phyloP scores from a whole-genome alignment of 306 rosid genomes.

The Morella rubra region DNA sequence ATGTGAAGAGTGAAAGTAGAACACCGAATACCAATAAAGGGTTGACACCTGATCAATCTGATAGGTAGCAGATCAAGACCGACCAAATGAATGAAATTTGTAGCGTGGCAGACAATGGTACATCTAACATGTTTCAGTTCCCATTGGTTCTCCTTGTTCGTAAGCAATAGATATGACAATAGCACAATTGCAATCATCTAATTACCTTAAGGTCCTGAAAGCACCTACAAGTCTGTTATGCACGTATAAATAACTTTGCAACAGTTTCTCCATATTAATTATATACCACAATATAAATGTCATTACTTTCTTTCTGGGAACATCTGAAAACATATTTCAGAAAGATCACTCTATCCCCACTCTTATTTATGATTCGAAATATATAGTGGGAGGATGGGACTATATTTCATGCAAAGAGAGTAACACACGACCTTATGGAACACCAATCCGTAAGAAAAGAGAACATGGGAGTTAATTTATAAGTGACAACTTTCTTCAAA shows the following conservation, averaged over 20 bases:
- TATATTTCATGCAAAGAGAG: background rate
- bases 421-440: background rate
- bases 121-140: background rate
- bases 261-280: background rate
- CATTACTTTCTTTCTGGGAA: background rate
- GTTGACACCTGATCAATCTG: constrained; percentile 9
- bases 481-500: too few relatives aligned
- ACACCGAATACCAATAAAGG: constrained; percentile 12
- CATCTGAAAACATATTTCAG: background rate
- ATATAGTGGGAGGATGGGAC: background rate
- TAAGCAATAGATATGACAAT: background rate
- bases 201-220: background rate
- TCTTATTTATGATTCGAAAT: too few relatives aligned
- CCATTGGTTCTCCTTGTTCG: background rate
- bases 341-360: background rate
- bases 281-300: background rate
- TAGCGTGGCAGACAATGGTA: background rate
- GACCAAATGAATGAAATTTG: constrained; percentile 3
- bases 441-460: background rate
- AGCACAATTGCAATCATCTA: background rate
- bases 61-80: constrained; percentile 3
- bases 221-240: background rate
- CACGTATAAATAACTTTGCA: too few relatives aligned
- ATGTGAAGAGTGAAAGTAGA: background rate
- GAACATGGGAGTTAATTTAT: background rate